Conservation (phyloP, 768 basidiomycete species). For the Lactarius quietus region DNA sequence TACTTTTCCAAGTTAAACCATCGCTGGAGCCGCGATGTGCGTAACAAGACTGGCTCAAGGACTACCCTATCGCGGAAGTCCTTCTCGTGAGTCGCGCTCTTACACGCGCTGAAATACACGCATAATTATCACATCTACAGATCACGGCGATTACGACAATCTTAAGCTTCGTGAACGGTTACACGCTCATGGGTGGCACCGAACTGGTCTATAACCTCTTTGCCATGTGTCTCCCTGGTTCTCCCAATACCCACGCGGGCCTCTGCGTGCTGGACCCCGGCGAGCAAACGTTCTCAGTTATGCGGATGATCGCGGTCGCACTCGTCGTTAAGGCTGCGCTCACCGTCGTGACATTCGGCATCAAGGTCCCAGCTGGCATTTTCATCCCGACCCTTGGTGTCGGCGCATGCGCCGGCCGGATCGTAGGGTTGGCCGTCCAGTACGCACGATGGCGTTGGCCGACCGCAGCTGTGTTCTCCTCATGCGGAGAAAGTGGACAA, state of each 20-base stretch:
- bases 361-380: conserved; percentile 89
- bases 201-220: conserved; percentile 93
- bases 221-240: conserved; percentile 70
- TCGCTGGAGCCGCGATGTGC: conserved; percentile 80
- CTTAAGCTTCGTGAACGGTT: conserved; percentile 84
- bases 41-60: conserved; percentile 79
- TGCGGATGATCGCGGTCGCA: conserved; percentile 64
- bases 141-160: conserved; percentile 74
- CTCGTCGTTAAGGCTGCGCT: conserved; percentile 77
- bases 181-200: conserved; percentile 90
- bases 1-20: conserved; percentile 90
- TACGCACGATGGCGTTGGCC: conserved; percentile 67
- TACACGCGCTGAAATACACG: neutral
- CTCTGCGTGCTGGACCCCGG: conserved; percentile 70
- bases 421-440: conserved; percentile 79
- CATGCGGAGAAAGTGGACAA: conserved; percentile 59
- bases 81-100: conserved; percentile 53
- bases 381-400: conserved; percentile 96
- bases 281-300: conserved; percentile 56
- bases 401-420: conserved; percentile 88
- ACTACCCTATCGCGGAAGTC: conserved; percentile 81
- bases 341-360: conserved; percentile 89
- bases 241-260: conserved; percentile 52
- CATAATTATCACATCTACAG: conserved; percentile 36
- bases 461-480: conserved; percentile 53